Percentiles rank a stretch among this genome's conserved stretches.
These are phyloP conservation scores for Pugionium dolabratum DNA, from an alignment of 345 rosid species.

Conservation along the genomic window DNA sequence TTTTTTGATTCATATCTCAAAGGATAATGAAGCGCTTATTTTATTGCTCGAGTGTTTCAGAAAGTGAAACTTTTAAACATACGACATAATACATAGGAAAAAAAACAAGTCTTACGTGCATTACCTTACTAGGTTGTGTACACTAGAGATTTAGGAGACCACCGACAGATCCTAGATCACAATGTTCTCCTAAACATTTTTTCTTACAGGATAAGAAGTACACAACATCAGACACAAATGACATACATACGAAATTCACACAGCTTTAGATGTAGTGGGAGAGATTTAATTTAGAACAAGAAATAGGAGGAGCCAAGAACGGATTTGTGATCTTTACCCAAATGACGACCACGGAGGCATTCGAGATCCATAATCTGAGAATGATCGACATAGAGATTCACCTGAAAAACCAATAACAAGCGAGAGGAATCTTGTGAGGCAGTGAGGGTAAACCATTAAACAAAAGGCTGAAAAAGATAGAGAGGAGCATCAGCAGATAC, in stretches of 20 bases:
- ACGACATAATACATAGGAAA: neutral
- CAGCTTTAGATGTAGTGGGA: slow-evolving; percentile 10
- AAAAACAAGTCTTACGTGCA: slow-evolving; percentile 12
- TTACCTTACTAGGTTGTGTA: slow-evolving; percentile 13
- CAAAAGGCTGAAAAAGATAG: neutral
- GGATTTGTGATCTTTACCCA: slow-evolving; percentile 59
- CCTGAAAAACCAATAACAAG: slow-evolving; percentile 48
- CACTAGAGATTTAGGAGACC: slow-evolving; percentile 6
- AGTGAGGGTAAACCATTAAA: slow-evolving; percentile 9
- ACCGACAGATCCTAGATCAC: neutral
- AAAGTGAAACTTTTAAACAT: neutral
- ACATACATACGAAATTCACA: slow-evolving; percentile 23
- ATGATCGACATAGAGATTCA: slow-evolving; percentile 89
- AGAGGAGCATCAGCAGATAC: slow-evolving; percentile 39
- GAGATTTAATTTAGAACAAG: slow-evolving; percentile 39
- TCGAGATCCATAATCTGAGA: slow-evolving; percentile 86
- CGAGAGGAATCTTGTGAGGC: neutral
- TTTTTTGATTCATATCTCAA: slow-evolving; percentile 2
- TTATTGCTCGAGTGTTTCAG: slow-evolving; percentile 1
- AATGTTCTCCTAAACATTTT: neutral
- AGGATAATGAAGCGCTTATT: neutral
- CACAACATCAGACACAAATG: slow-evolving; percentile 20
- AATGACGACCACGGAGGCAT: slow-evolving; percentile 72
- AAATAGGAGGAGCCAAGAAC: slow-evolving; percentile 56
- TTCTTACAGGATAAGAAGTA: slow-evolving; percentile 19